Conservation (phyloP, 2,329 filamentous ascomycete genomes). For the Fusarium hainanense region DNA sequence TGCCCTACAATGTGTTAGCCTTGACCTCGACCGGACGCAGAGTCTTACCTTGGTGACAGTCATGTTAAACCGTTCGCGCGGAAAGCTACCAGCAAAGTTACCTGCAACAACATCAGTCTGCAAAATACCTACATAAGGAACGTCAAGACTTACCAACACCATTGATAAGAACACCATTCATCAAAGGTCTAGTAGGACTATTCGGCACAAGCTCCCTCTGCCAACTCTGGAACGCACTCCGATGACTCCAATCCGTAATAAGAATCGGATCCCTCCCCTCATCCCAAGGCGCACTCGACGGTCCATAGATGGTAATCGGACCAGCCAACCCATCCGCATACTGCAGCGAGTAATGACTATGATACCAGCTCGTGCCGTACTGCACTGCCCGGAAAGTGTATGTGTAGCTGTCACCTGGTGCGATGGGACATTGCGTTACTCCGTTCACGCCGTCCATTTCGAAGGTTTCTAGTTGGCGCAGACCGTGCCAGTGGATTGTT, state of each 20-base stretch:
- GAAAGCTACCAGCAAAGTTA: constrained; percentile 14
- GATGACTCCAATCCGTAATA: constrained; percentile 13
- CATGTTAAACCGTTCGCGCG: constrained; percentile 16
- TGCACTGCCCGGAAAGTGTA: constrained; percentile 35
- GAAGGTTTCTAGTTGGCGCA: constrained; percentile 34
- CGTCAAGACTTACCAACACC: constrained; percentile 6
- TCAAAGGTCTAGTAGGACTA: constrained; percentile 4
- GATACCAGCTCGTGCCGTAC: constrained; percentile 43
- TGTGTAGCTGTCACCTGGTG: constrained; percentile 29
- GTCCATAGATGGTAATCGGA: constrained; percentile 29
- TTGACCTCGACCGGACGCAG: too few species aligned
- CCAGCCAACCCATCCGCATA: constrained; percentile 41
- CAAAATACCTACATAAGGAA: too few species aligned
- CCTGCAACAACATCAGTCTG: background rate
- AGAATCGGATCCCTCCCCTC: constrained; percentile 15
- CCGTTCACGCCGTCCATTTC: constrained; percentile 43
- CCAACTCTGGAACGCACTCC: constrained; percentile 11
- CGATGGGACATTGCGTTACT: constrained; percentile 39
- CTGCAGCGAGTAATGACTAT: constrained; percentile 40
- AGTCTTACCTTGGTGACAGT: background rate
- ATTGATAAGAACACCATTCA: constrained; percentile 19
- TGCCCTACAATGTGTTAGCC: background rate
- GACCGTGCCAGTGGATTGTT: constrained; percentile 41
- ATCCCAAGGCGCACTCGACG: constrained; percentile 4
- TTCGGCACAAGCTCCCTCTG: constrained; percentile 11